These are phyloP conservation scores for Urochloa ruziziensis DNA, from an alignment of 176 grass and related monocot species.

Conservation along the genomic window DNA sequence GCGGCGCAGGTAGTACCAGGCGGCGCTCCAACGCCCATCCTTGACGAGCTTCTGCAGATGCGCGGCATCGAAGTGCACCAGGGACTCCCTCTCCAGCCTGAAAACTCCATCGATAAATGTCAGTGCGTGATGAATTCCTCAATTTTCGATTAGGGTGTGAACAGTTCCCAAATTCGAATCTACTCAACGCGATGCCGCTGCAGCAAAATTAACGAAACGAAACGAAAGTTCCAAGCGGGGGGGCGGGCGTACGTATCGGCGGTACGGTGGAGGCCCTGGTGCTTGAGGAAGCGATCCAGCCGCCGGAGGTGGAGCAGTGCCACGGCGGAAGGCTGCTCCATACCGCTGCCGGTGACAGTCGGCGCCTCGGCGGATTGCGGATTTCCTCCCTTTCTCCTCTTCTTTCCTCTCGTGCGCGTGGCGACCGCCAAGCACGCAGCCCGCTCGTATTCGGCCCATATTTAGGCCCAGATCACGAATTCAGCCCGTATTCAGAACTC, in stretches of 20 bases:
- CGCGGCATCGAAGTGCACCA: not conserved
- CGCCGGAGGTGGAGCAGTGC: not conserved
- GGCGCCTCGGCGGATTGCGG: no score
- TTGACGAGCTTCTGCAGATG: not conserved
- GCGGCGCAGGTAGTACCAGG: not conserved
- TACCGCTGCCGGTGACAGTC: not conserved
- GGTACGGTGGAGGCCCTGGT: not conserved
- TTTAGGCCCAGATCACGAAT: no score
- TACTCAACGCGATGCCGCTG: not conserved
- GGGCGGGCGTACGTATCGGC: not conserved
- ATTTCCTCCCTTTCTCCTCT: no score
- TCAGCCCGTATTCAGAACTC: no score
- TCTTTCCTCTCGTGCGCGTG: no score
- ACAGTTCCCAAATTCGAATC: no score
- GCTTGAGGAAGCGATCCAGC: slow-evolving; percentile 4
- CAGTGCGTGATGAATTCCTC: not conserved
- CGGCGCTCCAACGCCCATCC: not conserved
- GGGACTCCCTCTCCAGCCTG: slow-evolving; percentile 26
- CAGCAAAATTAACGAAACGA: not conserved
- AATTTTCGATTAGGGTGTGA: no score
- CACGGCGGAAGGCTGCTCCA: not conserved
- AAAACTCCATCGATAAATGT: not conserved
- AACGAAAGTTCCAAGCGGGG: not conserved
- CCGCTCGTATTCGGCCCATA: no score
- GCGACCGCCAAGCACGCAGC: no score